These are phyloP conservation scores for Aethionema arabicum DNA, from an alignment of 345 rosid genomes.

Conservation along the genomic window DNA sequence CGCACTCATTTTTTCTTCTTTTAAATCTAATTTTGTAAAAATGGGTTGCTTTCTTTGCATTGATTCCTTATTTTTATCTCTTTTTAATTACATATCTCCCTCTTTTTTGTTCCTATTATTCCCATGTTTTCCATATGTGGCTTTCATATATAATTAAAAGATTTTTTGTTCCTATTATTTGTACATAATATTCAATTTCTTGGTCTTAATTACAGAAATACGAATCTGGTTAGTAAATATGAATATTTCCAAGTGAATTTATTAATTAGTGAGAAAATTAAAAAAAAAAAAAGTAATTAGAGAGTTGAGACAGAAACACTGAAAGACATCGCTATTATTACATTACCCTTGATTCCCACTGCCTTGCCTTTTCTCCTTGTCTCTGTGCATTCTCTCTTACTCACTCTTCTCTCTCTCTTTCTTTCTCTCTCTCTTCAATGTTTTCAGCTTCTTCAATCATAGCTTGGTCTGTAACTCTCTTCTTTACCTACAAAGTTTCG, in stretches of 20 bases:
- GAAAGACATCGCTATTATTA: slow-evolving; percentile 27
- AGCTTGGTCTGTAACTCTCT: slow-evolving; percentile 43
- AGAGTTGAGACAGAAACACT: neutral
- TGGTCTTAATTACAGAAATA: slow-evolving; percentile 16
- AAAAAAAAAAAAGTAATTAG: neutral
- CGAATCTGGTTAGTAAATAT: slow-evolving; percentile 21
- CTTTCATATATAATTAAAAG: neutral
- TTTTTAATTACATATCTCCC: neutral
- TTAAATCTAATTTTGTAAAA: neutral
- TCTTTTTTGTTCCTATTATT: neutral
- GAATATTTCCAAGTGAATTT: no score
- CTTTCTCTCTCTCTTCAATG: slow-evolving; percentile 33
- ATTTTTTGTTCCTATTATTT: neutral
- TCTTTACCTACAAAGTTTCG: slow-evolving; percentile 23
- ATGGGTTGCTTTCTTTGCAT: slow-evolving; percentile 9
- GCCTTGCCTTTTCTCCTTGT: slow-evolving; percentile 27
- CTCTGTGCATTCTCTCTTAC: slow-evolving; percentile 18
- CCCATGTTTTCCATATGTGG: slow-evolving; percentile 27
- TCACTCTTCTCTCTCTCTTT: slow-evolving; percentile 3
- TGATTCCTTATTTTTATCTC: neutral
- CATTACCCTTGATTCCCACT: slow-evolving; percentile 31
- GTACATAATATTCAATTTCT: neutral
- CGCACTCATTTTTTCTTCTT: neutral
- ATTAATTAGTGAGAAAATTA: no score
- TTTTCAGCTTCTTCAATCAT: slow-evolving; percentile 45